These are phyloP conservation scores for Lecanicillium sp. DNA, from an alignment of 2,329 filamentous ascomycete genomes.

Conservation along the genomic window DNA sequence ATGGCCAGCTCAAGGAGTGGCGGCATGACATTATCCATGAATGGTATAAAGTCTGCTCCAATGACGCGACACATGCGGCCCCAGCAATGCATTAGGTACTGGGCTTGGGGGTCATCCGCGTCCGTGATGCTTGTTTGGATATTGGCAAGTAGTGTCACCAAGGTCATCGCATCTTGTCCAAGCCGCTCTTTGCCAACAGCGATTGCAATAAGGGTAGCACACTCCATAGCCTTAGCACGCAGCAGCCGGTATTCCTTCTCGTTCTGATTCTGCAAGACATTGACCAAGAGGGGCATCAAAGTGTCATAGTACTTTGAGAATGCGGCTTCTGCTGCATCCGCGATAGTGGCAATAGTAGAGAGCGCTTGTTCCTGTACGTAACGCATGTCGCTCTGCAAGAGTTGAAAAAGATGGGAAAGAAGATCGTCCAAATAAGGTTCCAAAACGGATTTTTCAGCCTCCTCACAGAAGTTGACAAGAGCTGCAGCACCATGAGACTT, in stretches of 20 bases:
- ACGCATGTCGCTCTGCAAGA: slow-evolving; percentile 85
- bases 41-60: slow-evolving; percentile 83
- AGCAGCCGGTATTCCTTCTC: slow-evolving; percentile 89
- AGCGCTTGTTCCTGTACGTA: slow-evolving; percentile 97
- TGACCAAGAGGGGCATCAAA: slow-evolving; percentile 90
- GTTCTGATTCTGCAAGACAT: slow-evolving; percentile 80
- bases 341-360: slow-evolving; percentile 96
- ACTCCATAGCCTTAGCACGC: slow-evolving; percentile 97
- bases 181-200: slow-evolving; percentile 92
- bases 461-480: slow-evolving; percentile 97
- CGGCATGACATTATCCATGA: slow-evolving; percentile 88
- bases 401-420: slow-evolving; percentile 73
- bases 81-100: slow-evolving; percentile 98
- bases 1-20: slow-evolving; percentile 84
- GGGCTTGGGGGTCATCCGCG: slow-evolving; percentile 88
- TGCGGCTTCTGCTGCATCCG: slow-evolving; percentile 92
- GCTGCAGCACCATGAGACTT: slow-evolving; percentile 97
- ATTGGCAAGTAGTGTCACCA: slow-evolving; percentile 79
- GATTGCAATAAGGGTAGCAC: slow-evolving; percentile 88
- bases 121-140: slow-evolving; percentile 86
- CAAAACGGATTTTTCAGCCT: slow-evolving; percentile 84
- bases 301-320: slow-evolving; percentile 95
- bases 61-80: slow-evolving; percentile 96
- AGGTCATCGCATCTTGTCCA: slow-evolving; percentile 74
- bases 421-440: slow-evolving; percentile 91